These are phyloP conservation scores for Diddensiella transvaalensis DNA, from an alignment of 805 yeast genomes.

Conservation along the genomic window DNA sequence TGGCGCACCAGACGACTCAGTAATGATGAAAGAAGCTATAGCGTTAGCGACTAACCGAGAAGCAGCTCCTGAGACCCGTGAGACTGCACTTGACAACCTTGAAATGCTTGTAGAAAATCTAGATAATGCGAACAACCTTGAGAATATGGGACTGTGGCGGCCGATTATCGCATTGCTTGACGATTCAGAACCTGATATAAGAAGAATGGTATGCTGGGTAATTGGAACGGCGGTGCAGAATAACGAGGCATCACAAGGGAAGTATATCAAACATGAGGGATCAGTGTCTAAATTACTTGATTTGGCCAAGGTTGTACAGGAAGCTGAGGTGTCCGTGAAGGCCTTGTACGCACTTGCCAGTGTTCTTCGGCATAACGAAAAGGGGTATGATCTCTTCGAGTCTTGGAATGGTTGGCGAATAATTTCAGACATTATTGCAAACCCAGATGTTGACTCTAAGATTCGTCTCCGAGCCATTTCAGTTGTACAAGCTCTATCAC, in stretches of 20 bases:
- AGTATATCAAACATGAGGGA: constrained; percentile 42
- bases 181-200: constrained; percentile 42
- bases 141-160: constrained; percentile 78
- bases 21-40: constrained; percentile 78
- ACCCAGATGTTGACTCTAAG: constrained; percentile 10
- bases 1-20: constrained; percentile 81
- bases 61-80: constrained; percentile 57
- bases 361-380: constrained; percentile 62
- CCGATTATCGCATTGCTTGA: constrained; percentile 54
- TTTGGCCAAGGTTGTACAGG: constrained; percentile 24
- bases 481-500: constrained; percentile 20
- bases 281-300: constrained; percentile 32
- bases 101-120: constrained; percentile 91
- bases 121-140: constrained; percentile 92
- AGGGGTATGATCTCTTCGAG: constrained; percentile 54
- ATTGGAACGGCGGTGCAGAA: constrained; percentile 93
- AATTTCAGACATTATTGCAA: constrained; percentile 33
- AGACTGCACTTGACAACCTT: constrained; percentile 81
- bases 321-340: constrained; percentile 48
- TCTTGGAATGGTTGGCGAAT: constrained; percentile 60
- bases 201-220: constrained; percentile 62
- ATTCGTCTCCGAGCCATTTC: constrained; percentile 19
- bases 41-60: constrained; percentile 54
- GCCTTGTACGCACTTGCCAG: constrained; percentile 76
- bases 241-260: constrained; percentile 74